Conservation (phyloP, 441 rosid genomes). For the Dalechampia spathulata region DNA sequence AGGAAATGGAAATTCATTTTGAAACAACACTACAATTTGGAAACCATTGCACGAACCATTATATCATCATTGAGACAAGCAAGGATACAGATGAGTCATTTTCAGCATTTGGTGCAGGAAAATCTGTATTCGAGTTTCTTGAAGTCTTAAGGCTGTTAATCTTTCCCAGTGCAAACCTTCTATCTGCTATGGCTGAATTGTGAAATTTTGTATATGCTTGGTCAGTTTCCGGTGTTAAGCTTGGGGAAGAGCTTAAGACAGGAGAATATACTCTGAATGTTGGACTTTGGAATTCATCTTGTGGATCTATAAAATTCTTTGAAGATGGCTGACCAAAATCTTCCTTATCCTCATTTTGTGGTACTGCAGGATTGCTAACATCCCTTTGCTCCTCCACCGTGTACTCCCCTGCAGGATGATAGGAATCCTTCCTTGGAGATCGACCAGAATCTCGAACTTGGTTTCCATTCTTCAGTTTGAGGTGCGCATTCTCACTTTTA, state of each 20-base stretch:
- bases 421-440: constrained; percentile 7
- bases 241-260: constrained; percentile 30
- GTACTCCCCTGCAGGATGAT: constrained; percentile 19
- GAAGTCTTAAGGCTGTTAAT: constrained; percentile 44
- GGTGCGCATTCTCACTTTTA: constrained; percentile 17
- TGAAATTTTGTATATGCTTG: constrained; percentile 25
- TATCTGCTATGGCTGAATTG: constrained; percentile 33
- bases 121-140: constrained; percentile 29
- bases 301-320: constrained; percentile 29
- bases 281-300: constrained; percentile 52
- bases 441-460: constrained; percentile 23
- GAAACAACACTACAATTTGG: no score
- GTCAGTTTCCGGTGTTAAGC: constrained; percentile 37
- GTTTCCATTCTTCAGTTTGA: constrained; percentile 23
- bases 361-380: constrained; percentile 21
- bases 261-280: constrained; percentile 47
- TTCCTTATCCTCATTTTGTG: constrained; percentile 30
- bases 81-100: constrained; percentile 48
- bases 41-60: no score
- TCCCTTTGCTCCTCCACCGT: constrained; percentile 20
- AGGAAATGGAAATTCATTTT: no score
- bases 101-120: constrained; percentile 29
- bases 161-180: constrained; percentile 24
- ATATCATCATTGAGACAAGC: no score
- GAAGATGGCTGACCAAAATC: constrained; percentile 24